phyloP scores from a whole-genome alignment of 441 rosid species.

The Mallotus japonicus region DNA sequence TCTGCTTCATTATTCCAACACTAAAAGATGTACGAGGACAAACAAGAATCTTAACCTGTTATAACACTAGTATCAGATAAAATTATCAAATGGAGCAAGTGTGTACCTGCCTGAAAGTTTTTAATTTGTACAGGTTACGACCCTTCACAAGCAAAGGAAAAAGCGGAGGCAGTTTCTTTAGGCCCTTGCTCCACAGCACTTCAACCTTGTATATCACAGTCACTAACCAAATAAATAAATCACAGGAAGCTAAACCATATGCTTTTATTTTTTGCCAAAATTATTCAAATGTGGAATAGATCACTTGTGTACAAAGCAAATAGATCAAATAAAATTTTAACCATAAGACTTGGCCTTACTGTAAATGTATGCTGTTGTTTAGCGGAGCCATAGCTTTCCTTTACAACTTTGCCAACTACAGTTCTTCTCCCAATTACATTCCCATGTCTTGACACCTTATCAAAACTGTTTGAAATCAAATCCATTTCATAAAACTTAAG shows the following conservation, averaged over 20 bases:
- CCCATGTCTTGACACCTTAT: conserved; percentile 43
- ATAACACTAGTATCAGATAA: conserved; percentile 10
- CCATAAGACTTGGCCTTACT: conserved; percentile 27
- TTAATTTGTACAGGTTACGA: conserved; percentile 57
- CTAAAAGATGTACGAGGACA: conserved; percentile 28
- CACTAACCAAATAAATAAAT: conserved; percentile 14
- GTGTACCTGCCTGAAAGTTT: conserved; percentile 52
- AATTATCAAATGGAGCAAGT: neutral
- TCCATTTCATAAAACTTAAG: conserved; percentile 9
- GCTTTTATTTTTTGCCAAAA: too few species aligned
- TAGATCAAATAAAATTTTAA: conserved; percentile 1
- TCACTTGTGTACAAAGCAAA: neutral
- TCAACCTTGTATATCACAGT: conserved; percentile 45
- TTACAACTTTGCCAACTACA: conserved; percentile 58
- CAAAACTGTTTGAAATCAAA: conserved; percentile 37
- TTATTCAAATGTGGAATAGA: neutral
- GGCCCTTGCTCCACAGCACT: conserved; percentile 63
- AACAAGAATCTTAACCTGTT: conserved; percentile 12
- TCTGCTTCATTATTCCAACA: conserved; percentile 49
- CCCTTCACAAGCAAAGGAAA: conserved; percentile 66
- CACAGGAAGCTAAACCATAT: neutral
- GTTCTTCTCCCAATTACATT: conserved; percentile 50
- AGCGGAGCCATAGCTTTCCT: conserved; percentile 72
- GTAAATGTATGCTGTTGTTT: conserved; percentile 77
- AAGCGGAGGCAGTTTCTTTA: conserved; percentile 46